Base-by-base conservation (phyloP, 345 rosid species). In the Salix arbutifolia region DNA sequence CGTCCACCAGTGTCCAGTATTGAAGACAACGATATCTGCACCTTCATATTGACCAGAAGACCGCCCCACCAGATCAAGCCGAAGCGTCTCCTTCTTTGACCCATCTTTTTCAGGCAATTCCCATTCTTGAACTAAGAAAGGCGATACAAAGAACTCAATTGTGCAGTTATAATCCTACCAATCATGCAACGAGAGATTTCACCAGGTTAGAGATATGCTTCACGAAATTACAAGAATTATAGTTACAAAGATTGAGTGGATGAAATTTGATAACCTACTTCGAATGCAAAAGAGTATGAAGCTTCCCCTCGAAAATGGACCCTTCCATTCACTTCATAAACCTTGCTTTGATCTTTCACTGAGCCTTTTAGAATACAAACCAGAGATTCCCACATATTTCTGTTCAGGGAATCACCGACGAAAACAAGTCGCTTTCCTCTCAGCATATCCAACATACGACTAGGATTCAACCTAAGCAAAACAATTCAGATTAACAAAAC, bases 1-100 rank as follows among this genome's bases (percentile, higher is more conserved):
- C 82, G 98, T 96, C 99, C 99, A 93, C 99, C 99, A 96, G 62
- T 96, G 99, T 30, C 99, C 99, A 0, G 99, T 96, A 69, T 96
- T 96, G 86, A 93, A 96, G 71, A 96, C 79, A 65, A 96, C 82
- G 62, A 93, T 80, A 74, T 96, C 95, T 1, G 97, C 98, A 44
- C 67, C 82, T 81, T 84, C 93, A 77, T 96, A 96, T 72, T 82
- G 87, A 73, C 88, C 87, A 0, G 94, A 89, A 1, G 95, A 89
- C 83, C 85, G 88, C 33, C 97, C 94, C 0, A 92, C 90, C 77
- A 91, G 78, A 84, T 96, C 99, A n/a, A 96, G 89, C 86, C 99
- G 84, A 35, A 96, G 88, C 1, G 98, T 93, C 77, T 92, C 97
- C 90, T 89, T 94, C 77, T 85, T 88, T 0, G 83, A 33, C 76